Conservation (phyloP, 83 land plant genomes). For the Isoetes engelmannii region DNA sequence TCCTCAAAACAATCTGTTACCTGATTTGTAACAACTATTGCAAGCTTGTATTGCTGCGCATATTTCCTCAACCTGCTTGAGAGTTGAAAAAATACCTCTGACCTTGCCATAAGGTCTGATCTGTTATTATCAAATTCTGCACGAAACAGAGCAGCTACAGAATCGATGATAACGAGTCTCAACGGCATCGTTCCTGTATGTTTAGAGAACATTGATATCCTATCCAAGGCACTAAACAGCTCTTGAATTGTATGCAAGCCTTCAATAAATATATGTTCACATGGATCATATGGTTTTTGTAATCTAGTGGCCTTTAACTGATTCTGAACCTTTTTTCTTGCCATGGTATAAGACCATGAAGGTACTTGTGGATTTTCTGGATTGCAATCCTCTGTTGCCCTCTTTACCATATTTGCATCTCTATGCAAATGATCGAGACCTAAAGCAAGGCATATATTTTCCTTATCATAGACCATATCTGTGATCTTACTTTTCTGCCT, state of each 20-base stretch:
- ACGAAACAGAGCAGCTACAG: conserved; percentile 73
- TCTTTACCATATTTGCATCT: neutral
- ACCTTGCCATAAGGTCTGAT: conserved; percentile 42
- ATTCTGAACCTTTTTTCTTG: neutral
- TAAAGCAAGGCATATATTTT: neutral
- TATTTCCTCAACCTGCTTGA: conserved; percentile 46
- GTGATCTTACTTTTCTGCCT: too few relatives aligned
- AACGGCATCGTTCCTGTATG: conserved; percentile 32
- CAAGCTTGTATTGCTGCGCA: conserved; percentile 51
- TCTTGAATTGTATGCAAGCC: conserved; percentile 43
- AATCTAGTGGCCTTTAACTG: neutral
- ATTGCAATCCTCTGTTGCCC: neutral
- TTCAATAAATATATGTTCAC: conserved; percentile 45
- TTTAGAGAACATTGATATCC: conserved; percentile 23
- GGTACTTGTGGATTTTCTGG: neutral
- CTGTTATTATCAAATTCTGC: conserved; percentile 56
- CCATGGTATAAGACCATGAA: conserved; percentile 4
- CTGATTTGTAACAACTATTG: conserved; percentile 84
- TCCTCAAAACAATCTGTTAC: conserved; percentile 49
- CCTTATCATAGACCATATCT: conserved; percentile 11
- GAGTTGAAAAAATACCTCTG: conserved; percentile 54
- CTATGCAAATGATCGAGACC: conserved; percentile 3
- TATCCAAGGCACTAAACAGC: conserved; percentile 42
- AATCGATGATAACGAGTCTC: conserved; percentile 62
- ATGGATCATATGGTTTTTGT: conserved; percentile 21